Evolutionary conservation across 345 rosid genomes (phyloP).

Genomic region (Arabidopsis arenosa): DNA sequence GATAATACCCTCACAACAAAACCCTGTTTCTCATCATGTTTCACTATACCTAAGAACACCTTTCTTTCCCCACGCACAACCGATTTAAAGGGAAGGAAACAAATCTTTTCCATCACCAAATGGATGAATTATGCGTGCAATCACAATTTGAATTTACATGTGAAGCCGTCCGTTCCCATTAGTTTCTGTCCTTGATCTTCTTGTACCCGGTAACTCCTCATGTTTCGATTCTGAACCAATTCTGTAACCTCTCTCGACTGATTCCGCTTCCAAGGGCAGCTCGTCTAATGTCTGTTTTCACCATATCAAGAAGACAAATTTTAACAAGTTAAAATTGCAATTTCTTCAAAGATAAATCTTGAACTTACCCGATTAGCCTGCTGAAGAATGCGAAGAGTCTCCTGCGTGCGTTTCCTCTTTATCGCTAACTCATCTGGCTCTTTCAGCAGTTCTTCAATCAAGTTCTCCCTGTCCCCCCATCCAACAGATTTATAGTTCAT

Average conservation of each 20-base stretch:
- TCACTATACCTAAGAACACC: conserved; percentile 3
- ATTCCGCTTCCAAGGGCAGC: conserved; percentile 86
- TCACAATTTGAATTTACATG: conserved; percentile 13
- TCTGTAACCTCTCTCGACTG: conserved; percentile 83
- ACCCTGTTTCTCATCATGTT: conserved; percentile 6
- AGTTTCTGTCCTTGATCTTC: conserved; percentile 20
- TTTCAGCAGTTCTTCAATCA: conserved; percentile 94
- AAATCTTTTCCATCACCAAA: conserved; percentile 3
- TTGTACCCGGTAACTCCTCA: conserved; percentile 15
- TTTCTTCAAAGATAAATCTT: background rate
- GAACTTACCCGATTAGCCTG: conserved; percentile 78
- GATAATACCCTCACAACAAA: background rate
- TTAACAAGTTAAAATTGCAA: background rate
- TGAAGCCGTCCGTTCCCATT: conserved; percentile 22
- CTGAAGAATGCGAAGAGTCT: conserved; percentile 75
- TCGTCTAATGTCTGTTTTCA: conserved; percentile 76
- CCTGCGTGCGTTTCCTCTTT: conserved; percentile 83
- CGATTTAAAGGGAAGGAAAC: background rate
- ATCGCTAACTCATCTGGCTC: conserved; percentile 85
- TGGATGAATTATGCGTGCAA: conserved; percentile 9
- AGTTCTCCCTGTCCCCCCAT: conserved; percentile 66
- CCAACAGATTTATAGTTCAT: background rate
- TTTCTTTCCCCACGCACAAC: conserved; percentile 6
- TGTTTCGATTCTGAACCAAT: conserved; percentile 53
- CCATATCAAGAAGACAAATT: conserved; percentile 11